Base-by-base conservation (phyloP, 768 basidiomycete genomes). In the Russula emetica region DNA sequence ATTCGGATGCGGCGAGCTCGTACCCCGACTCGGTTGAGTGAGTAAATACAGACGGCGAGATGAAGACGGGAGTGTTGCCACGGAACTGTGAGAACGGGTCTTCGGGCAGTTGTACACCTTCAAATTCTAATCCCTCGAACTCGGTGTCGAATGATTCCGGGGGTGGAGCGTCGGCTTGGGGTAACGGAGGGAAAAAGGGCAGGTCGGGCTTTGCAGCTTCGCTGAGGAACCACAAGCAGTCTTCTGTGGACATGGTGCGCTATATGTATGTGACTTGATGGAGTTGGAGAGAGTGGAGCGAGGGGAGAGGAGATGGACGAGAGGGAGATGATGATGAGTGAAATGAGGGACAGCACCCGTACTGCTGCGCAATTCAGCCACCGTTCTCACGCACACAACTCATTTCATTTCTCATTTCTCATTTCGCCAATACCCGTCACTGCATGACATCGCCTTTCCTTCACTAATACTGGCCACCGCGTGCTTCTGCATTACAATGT, bases 131-230 rank as follows among this genome's bases (percentile, higher is more conserved):
- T 76, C 78, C 82, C 38, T 78, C 90, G 71, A 93, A 82, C 76
- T 93, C 91, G 57, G 82, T 82, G 73, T 92, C 91, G 77, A 93
- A 92, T 67, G 85, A 80, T 79, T 92, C 90, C 66, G 88, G 87
- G 71, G 87, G 83, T 50, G 90, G 88, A 58, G 87, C 88, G 70
- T 85, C 79, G 76, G 88, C 82, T 76, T 90, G 88, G 63, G 83
- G 78, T 24, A 58, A 50, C 4, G 64, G 64, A 30, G 64, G 47
- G 42, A 65, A 65, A 42, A 65, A 65, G 22, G 54, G 64, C 9
- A 65, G 50, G 26, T 61, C 64, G 13, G 59, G 55, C 28, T 65
- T 65, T 2, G 40, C n/a, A 8, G 26, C 20, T 32, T 61, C 63
- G 16, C 28, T 24, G 22, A 65, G 49, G 20, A 55, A 56, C 59